Evolutionary conservation across 2,329 filamentous ascomycete genomes (phyloP).

Genomic region (Simplicillium aogashimaense): DNA sequence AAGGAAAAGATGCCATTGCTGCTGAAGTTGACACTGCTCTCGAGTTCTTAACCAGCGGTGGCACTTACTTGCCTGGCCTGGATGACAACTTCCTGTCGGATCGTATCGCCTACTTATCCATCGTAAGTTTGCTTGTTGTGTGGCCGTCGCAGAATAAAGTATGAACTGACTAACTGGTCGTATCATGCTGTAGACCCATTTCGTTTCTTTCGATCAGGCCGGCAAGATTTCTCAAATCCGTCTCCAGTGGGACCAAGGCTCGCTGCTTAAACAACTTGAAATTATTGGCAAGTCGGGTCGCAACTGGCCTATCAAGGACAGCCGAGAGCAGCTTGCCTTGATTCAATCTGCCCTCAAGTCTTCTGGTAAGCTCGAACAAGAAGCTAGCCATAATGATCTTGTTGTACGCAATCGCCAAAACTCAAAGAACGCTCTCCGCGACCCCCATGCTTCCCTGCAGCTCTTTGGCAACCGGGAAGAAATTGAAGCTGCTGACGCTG

Average conservation of each 20-base stretch:
- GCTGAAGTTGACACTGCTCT: constrained; percentile 76
- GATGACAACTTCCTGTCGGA: constrained; percentile 93
- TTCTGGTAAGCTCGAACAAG: constrained; percentile 24
- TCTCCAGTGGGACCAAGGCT: constrained; percentile 90
- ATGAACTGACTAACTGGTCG: neutral
- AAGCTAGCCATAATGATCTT: constrained; percentile 24
- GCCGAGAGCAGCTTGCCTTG: constrained; percentile 70
- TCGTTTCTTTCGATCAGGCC: constrained; percentile 70
- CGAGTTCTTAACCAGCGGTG: constrained; percentile 73
- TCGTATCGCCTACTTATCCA: constrained; percentile 65
- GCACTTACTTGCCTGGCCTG: constrained; percentile 75
- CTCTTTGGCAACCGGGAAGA: constrained; percentile 65
- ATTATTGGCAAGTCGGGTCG: constrained; percentile 83
- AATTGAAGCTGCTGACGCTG: constrained; percentile 37
- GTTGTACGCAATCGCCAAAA: constrained; percentile 37
- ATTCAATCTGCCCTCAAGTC: constrained; percentile 53
- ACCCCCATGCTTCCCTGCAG: constrained; percentile 61
- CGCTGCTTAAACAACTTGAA: constrained; percentile 85
- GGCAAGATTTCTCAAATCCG: constrained; percentile 81
- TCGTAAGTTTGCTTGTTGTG: constrained; percentile 63
- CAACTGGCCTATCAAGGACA: constrained; percentile 92
- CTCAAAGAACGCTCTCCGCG: constrained; percentile 45
- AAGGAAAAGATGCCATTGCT: constrained; percentile 63
- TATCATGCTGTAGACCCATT: constrained; percentile 54
- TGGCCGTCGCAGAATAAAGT: too few relatives aligned